Base-by-base conservation (phyloP, 1,139 yeast species). In the Protomyces gravidus region DNA sequence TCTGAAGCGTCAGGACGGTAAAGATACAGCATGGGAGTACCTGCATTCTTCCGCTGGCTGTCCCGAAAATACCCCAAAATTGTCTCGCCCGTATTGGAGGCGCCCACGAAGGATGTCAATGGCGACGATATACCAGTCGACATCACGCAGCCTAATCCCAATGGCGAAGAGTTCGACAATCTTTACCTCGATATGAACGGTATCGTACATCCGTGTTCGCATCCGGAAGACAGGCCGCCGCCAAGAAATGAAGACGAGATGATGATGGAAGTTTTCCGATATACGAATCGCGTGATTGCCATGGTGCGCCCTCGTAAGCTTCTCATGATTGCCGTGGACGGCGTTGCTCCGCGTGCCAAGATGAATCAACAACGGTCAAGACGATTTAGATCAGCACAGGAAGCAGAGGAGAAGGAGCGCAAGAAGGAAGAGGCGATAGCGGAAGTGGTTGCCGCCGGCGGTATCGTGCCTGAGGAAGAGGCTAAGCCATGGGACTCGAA, bases 361-460 rank as follows among this genome's bases (percentile, higher is more conserved):
- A 94, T 94, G 97, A 94, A 94, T 71, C 99, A 94, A 73, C 99
- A 94, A 73, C 83, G 99, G 73, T 86, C 98, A 1, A 83, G 99
- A 76, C 82, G 99, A 73, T 94, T 94, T 72, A 79, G 98, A 72
- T 83, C 97, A 13, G 98, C 98, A 0, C 82, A 85, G 68, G 98
- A 94, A 68, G 97, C 97, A 0, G 95, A 89, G 28, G 69, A 73
- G 19, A 71, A 73, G 50, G 71, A 68, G 11, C 69, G 65, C 26
- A 72, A 69, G 30, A 68, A 72, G 52, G 73, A 75, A 51, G 72
- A 75, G 62, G 79, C 81, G 15, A 70, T 78, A 55, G 75, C 73
- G 21, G 75, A 77, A 48, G 81, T 82, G 11, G 77, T 76, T 55
- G 78, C 73, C 2, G 65, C 73, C 13, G 78, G 79, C 25, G 71